These are phyloP conservation scores for Panellus pusillus DNA, from an alignment of 768 basidiomycete genomes.

Conservation along the genomic window DNA sequence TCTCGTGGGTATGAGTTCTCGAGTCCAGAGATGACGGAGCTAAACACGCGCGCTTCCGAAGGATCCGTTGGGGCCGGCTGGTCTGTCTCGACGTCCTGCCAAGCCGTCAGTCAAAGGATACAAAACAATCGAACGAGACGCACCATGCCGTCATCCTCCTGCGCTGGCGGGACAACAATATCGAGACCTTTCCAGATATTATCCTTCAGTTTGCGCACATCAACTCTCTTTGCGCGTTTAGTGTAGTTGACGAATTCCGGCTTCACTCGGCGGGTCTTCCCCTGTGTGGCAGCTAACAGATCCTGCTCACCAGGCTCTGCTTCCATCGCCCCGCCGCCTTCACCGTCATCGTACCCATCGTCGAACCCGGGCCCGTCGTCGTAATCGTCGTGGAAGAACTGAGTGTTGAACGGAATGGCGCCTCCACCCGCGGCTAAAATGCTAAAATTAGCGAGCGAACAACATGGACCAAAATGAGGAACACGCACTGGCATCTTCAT, in stretches of 20 bases:
- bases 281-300: conserved; percentile 78
- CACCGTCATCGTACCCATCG: conserved; percentile 50
- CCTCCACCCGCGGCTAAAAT: conserved; percentile 43
- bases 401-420: conserved; percentile 85
- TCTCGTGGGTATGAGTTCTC: conserved; percentile 83
- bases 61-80: conserved; percentile 56
- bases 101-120: background rate
- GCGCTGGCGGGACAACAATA: conserved; percentile 54
- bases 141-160: conserved; percentile 56
- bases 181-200: conserved; percentile 95
- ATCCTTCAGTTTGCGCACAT: conserved; percentile 95
- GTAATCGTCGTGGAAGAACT: conserved; percentile 93
- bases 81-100: conserved; percentile 55
- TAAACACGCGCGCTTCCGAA: conserved; percentile 66
- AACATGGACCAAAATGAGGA: background rate
- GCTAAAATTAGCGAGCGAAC: conserved; percentile 15
- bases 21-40: conserved; percentile 79
- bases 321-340: conserved; percentile 38
- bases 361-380: conserved; percentile 80
- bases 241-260: conserved; percentile 93
- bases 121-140: conserved; percentile 12
- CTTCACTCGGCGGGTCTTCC: conserved; percentile 71
- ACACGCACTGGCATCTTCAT: conserved; percentile 62
- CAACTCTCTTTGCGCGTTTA: conserved; percentile 93
- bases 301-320: conserved; percentile 81